Evolutionary conservation across 2,329 filamentous ascomycete species (phyloP).

Genomic region (Exutisphaerella laricina): DNA sequence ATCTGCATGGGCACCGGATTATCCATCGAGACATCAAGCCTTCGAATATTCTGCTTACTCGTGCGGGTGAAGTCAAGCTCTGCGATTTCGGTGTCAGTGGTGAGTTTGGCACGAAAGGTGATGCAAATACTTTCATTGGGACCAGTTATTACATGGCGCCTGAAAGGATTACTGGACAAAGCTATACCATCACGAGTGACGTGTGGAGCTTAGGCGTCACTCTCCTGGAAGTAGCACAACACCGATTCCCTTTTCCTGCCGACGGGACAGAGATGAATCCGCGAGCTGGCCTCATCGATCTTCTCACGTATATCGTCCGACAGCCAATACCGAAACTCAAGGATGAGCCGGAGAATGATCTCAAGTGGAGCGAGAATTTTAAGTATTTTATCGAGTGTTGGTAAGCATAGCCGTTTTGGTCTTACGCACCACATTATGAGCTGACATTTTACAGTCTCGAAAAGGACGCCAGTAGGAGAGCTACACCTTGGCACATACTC

Average conservation of each 20-base stretch:
- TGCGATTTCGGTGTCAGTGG: constrained; percentile 98
- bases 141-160: constrained; percentile 99
- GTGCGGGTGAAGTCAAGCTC: constrained; percentile 89
- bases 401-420: constrained; percentile 54
- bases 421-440: too few relatives aligned
- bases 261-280: constrained; percentile 96
- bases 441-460: constrained; percentile 62
- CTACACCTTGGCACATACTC: constrained; percentile 96
- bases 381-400: constrained; percentile 99
- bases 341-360: constrained; percentile 70
- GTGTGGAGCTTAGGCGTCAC: constrained; percentile 98
- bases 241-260: constrained; percentile 95
- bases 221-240: constrained; percentile 96
- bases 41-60: constrained; percentile 90
- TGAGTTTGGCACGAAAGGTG: constrained; percentile 96
- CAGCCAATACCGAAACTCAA: constrained; percentile 94
- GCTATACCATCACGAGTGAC: constrained; percentile 96
- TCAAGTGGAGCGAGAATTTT: constrained; percentile 94
- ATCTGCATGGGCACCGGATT: constrained; percentile 91
- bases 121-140: constrained; percentile 97
- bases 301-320: constrained; percentile 94
- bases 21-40: constrained; percentile 99
- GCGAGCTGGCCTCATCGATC: constrained; percentile 83
- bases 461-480: constrained; percentile 80
- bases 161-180: constrained; percentile 94